Evolutionary conservation across 768 basidiomycete species (phyloP).

Genomic region (Trametes sanguinea): DNA sequence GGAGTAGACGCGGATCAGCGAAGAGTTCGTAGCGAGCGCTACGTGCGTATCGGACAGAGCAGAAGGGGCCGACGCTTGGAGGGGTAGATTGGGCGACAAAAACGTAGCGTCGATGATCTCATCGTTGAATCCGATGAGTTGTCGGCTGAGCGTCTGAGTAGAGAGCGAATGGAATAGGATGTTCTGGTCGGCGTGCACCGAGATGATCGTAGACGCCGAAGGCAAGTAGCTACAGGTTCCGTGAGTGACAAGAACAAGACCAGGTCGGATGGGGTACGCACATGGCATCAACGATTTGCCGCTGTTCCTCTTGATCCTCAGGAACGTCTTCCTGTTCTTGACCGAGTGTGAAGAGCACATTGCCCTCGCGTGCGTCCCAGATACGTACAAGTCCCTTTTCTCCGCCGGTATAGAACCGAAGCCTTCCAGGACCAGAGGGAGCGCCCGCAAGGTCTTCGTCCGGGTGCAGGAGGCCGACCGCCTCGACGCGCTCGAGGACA

Average conservation of each 20-base stretch:
- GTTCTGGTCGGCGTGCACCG: constrained; percentile 95
- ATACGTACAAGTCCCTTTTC: constrained; percentile 84
- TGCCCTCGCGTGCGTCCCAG: constrained; percentile 77
- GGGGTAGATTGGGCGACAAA: constrained; percentile 48
- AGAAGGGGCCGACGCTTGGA: constrained; percentile 24
- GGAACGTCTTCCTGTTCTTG: constrained; percentile 47
- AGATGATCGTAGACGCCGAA: constrained; percentile 63
- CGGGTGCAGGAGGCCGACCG: constrained; percentile 67
- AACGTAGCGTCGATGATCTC: constrained; percentile 92
- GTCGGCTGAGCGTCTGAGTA: constrained; percentile 65
- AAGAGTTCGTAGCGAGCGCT: constrained; percentile 97
- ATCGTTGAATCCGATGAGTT: constrained; percentile 96
- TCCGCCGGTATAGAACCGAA: constrained; percentile 87
- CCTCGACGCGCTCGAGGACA: constrained; percentile 83
- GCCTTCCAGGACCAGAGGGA: constrained; percentile 38
- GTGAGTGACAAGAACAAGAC: background rate
- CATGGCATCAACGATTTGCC: constrained; percentile 83
- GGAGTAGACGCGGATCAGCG: constrained; percentile 89
- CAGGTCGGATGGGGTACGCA: constrained; percentile 44
- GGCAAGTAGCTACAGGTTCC: constrained; percentile 63
- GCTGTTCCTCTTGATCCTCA: constrained; percentile 72
- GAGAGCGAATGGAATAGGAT: constrained; percentile 86
- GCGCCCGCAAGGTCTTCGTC: constrained; percentile 52
- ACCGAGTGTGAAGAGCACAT: constrained; percentile 61
- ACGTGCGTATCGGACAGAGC: constrained; percentile 63